A percentile compares a stretch with the other conserved stretches of the same genome.
Evolutionary conservation across 2,329 filamentous ascomycete species (phyloP).

Genomic region (Hypoxylon sp.): DNA sequence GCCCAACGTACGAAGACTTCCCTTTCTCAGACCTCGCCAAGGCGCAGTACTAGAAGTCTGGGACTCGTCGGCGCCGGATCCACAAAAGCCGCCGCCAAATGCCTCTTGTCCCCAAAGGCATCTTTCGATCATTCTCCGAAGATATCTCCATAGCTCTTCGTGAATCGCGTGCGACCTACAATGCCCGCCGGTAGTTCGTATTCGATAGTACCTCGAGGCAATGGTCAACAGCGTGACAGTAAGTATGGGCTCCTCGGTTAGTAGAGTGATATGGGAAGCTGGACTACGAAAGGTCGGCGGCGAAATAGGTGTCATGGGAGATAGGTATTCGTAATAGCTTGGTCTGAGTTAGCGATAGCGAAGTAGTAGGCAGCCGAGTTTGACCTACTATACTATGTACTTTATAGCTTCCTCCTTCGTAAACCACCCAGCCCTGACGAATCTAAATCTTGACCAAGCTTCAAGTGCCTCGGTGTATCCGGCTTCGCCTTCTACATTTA

Average conservation of each 20-base stretch:
- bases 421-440: slow-evolving; percentile 97
- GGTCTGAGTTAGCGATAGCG: slow-evolving; percentile 24
- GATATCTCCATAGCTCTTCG: slow-evolving; percentile 93
- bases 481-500: slow-evolving; percentile 64
- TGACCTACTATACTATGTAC: slow-evolving; percentile 88
- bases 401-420: slow-evolving; percentile 92
- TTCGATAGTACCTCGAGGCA: slow-evolving; percentile 85
- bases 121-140: slow-evolving; percentile 94
- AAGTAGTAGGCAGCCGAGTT: neutral
- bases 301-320: slow-evolving; percentile 92
- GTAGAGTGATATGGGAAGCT: slow-evolving; percentile 81
- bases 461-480: slow-evolving; percentile 80
- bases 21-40: slow-evolving; percentile 78
- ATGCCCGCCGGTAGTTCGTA: slow-evolving; percentile 83
- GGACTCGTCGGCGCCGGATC: slow-evolving; percentile 75
- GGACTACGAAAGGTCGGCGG: slow-evolving; percentile 90
- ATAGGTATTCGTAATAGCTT: slow-evolving; percentile 91
- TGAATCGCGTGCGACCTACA: slow-evolving; percentile 93
- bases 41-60: slow-evolving; percentile 78
- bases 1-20: slow-evolving; percentile 88
- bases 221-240: slow-evolving; percentile 93
- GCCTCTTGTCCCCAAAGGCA: slow-evolving; percentile 97
- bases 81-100: slow-evolving; percentile 89
- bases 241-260: slow-evolving; percentile 93
- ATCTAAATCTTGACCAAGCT: slow-evolving; percentile 93